Conservation (phyloP, 2,329 filamentous ascomycete species). For the Botryosphaeria dothidea region DNA sequence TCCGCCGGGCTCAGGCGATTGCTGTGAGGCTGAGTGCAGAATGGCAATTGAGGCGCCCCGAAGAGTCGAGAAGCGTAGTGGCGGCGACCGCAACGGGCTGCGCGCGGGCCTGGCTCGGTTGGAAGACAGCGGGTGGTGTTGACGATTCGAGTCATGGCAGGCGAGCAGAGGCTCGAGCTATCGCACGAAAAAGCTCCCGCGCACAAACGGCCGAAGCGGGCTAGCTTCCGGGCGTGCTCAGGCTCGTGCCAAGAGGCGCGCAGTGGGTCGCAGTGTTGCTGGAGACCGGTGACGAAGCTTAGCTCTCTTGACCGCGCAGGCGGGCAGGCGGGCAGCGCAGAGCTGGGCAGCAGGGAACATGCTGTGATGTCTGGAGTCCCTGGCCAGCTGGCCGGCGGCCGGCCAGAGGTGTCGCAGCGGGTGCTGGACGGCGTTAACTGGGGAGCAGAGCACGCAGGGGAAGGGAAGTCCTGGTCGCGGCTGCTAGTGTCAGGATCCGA, state of each 20-base stretch:
- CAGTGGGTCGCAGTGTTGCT: not conserved
- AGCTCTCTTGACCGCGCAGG: not conserved
- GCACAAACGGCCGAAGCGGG: not conserved
- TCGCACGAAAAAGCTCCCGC: not conserved
- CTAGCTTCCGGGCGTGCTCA: not conserved
- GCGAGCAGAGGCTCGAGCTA: slow-evolving; percentile 2
- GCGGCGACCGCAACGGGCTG: not conserved
- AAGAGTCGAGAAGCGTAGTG: not conserved
- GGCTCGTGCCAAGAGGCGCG: not conserved
- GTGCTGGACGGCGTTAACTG: not conserved
- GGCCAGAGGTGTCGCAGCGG: not conserved
- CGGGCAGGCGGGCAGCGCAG: not conserved
- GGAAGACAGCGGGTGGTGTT: slow-evolving; percentile 7
- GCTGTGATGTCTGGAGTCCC: not conserved
- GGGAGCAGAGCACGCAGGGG: not conserved
- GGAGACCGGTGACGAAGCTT: slow-evolving; percentile 2
- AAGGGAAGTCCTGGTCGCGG: not conserved
- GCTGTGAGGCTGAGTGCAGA: not conserved
- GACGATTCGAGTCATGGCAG: slow-evolving; percentile 11
- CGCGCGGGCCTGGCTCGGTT: slow-evolving; percentile 15
- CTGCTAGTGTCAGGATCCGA: slow-evolving; percentile 16
- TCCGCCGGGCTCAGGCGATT: not conserved
- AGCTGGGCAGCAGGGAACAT: not conserved
- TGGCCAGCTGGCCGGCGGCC: not conserved
- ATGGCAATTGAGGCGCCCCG: not conserved